Evolutionary conservation across 164 flowering plant genomes (phyloP), one percentile per base, ranked within the genome.

Genomic region (Vitis rupestris): DNA sequence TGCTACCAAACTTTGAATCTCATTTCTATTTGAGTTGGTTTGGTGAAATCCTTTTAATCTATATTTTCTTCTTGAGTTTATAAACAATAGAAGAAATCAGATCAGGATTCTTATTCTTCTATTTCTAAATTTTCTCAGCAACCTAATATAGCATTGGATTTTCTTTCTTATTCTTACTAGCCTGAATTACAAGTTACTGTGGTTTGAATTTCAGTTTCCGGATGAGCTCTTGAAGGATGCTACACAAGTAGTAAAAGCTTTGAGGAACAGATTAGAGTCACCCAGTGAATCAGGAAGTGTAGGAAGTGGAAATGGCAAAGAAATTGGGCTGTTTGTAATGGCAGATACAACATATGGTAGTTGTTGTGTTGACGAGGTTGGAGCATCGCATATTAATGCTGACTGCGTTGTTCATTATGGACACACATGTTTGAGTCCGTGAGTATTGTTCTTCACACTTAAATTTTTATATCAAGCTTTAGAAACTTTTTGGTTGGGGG

Each of bases 331-430:
- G 69, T 95, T 81, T 73, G 90, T 95, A 7, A 86, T 95, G 98
- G 98, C 98, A 9, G 99, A 95, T 72, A 88, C 98, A 4, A 85
- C 94, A 0, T 95, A 85, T 61, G 99, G 99, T 8, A 93, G 97
- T 61, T 95, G 99, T 67, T 95, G 99, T 57, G 97, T 95, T 0
- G 99, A 95, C 64, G 99, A 95, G 78, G 91, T 95, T 49, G 98
- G 92, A 29, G 99, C 99, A 9, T 83, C 92, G 9, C 99, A 93
- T 51, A 70, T 82, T 23, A 67, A 75, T 70, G 99, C 98, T 4
- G 91, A 95, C 9, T 90, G 92, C 53, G 97, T 91, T 30, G 65
- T 90, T 57, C 99, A 95, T 77, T 95, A 93, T 68, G 98, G 99
- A 1, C 98, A 88, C 63, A 88, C 99, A 0, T 95, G 99, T 73